Base-by-base conservation (phyloP, 148 eudicot species). In the Pharnaceum exiguum region DNA sequence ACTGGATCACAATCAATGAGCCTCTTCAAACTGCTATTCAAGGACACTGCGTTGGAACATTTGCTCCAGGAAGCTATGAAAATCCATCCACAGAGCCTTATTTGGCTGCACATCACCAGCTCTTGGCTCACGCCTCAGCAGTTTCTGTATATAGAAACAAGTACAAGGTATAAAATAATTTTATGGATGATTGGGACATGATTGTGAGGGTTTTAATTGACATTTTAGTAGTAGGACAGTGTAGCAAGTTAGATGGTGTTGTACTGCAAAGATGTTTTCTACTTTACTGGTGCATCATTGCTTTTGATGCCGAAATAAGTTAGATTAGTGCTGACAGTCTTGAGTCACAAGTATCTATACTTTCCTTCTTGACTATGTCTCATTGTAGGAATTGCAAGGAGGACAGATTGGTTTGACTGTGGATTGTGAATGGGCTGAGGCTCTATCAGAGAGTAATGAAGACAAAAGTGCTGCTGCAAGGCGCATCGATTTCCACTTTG, bases 361-460 rank as follows among this genome's bases (percentile, higher is more conserved):
- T 18, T 9, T 19, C 10, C 18, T 38, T 55, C 24, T 32, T 48
- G 10, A 28, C 12, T 43, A 30, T 43, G 48, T 35, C 26, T 57
- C 47, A 7, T 38, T 51, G 5, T 36, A 87, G 90, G 80, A 79
- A 32, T 63, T 60, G 51, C 96, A 84, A 82, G 82, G 83, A 21
- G 96, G 96, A 52, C 76, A 84, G 63, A 70, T 87, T 52, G 96
- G 90, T 26, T 51, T 87, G 46, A 82, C 73, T 24, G 65, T 79
- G 43, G 96, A 87, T 72, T 87, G 96, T 75, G 96, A 87, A 79
- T 84, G 96, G 96, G 74, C 88, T 0, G 96, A 84, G 75, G 57
- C 96, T 69, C 53, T 82, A 49, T 72, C 96, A 32, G 86, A 82
- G 40, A 82, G 67, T 24, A 44, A 42, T 48, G 96, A 87, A 71